Percentiles rank a stretch among this genome's conserved stretches.
These are phyloP conservation scores for Urostyla sp. DNA, from an alignment of 73 alveolate species.

Conservation along the genomic window DNA sequence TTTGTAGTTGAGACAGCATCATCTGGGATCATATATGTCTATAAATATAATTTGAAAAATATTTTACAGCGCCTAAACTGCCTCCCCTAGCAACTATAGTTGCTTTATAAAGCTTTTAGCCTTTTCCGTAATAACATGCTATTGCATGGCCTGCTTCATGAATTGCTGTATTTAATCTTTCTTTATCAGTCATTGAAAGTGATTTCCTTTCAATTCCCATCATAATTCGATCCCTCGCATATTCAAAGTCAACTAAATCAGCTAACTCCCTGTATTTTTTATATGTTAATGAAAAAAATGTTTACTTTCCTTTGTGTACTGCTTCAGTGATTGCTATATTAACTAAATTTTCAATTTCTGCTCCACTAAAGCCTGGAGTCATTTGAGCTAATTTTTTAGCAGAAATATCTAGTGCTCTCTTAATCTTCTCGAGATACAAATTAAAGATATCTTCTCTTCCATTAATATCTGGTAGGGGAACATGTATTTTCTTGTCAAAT, in stretches of 20 bases:
- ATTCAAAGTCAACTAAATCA: slow-evolving; percentile 58
- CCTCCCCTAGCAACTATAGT: slow-evolving; percentile 66
- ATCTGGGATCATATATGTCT: slow-evolving; percentile 57
- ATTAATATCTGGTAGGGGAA: slow-evolving; percentile 87
- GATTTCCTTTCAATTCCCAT: slow-evolving; percentile 67
- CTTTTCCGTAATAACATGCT: slow-evolving; percentile 64
- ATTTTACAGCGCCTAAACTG: slow-evolving; percentile 36
- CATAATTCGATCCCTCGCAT: slow-evolving; percentile 58
- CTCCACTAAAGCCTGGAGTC: slow-evolving; percentile 97
- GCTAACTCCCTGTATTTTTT: slow-evolving; percentile 8
- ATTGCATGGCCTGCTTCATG: slow-evolving; percentile 70
- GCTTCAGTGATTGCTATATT: slow-evolving; percentile 85
- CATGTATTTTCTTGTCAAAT: slow-evolving; percentile 91
- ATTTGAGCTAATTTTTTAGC: slow-evolving; percentile 82
- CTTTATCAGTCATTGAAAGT: slow-evolving; percentile 45
- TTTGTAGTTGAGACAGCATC: slow-evolving; percentile 43
- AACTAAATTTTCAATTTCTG: slow-evolving; percentile 80
- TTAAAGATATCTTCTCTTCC: slow-evolving; percentile 88
- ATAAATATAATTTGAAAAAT: neutral
- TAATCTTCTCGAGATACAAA: slow-evolving; percentile 76
- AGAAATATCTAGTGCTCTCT: slow-evolving; percentile 64
- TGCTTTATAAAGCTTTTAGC: slow-evolving; percentile 53
- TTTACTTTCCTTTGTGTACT: slow-evolving; percentile 67
- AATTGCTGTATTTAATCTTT: slow-evolving; percentile 55
- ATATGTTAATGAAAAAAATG: neutral